A percentile compares a stretch with the other conserved stretches of the same genome.
phyloP scores from a whole-genome alignment of 208 protist genomes.

The Leishmania tropica region DNA sequence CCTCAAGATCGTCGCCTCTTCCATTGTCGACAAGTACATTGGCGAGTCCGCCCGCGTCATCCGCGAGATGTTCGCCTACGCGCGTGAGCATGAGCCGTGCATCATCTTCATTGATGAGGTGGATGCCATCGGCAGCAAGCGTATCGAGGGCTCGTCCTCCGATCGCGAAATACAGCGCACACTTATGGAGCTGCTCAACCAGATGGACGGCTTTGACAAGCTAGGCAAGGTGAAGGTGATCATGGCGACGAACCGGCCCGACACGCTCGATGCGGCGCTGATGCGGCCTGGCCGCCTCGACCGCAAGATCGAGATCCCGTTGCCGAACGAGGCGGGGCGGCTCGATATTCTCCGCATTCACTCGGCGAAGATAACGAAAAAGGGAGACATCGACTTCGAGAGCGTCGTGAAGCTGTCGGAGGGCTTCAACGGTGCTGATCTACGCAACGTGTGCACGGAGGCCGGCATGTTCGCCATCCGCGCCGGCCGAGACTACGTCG shows the following conservation, averaged over 20 bases:
- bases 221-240: constrained; percentile 99
- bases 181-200: constrained; percentile 99
- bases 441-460: constrained; percentile 99
- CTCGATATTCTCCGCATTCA: constrained; percentile 99
- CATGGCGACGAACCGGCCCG: constrained; percentile 99
- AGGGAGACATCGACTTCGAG: constrained; percentile 99
- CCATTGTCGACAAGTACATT: constrained; percentile 99
- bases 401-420: constrained; percentile 98
- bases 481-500: constrained; percentile 96
- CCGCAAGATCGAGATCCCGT: constrained; percentile 98
- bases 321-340: constrained; percentile 98
- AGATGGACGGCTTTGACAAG: constrained; percentile 99
- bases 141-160: constrained; percentile 98
- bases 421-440: constrained; percentile 99
- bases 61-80: constrained; percentile 99
- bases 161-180: constrained; percentile 99
- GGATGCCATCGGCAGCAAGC: constrained; percentile 99
- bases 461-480: constrained; percentile 99
- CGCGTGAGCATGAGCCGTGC: constrained; percentile 98
- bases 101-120: constrained; percentile 99
- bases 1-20: constrained; percentile 98
- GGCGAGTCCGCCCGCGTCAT: constrained; percentile 99
- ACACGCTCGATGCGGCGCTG: constrained; percentile 97
- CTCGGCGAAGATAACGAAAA: constrained; percentile 94
- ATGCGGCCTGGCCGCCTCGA: constrained; percentile 97